A percentile compares a stretch with the other conserved stretches of the same genome.
phyloP scores from a whole-genome alignment of 1,139 yeast species.

The Lipomyces yarrowii region DNA sequence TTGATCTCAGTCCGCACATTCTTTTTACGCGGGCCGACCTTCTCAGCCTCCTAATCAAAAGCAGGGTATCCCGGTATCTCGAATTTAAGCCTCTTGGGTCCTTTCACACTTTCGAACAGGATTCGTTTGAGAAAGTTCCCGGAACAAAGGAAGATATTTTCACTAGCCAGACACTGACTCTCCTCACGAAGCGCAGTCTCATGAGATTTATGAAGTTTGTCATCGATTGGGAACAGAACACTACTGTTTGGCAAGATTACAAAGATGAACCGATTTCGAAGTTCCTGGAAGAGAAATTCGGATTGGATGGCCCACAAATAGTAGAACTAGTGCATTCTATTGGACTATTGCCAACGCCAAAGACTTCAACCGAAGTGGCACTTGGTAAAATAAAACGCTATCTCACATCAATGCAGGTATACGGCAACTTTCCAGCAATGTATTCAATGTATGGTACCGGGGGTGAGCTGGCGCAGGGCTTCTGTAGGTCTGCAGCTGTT shows the following conservation, averaged over 20 bases:
- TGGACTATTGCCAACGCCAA: conserved; percentile 68
- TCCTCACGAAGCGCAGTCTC: conserved; percentile 76
- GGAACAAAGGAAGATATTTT: conserved; percentile 92
- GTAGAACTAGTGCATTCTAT: conserved; percentile 74
- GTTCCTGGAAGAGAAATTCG: conserved; percentile 65
- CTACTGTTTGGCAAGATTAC: conserved; percentile 57
- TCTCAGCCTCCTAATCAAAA: conserved; percentile 71
- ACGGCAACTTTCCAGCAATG: conserved; percentile 91
- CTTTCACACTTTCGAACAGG: conserved; percentile 91
- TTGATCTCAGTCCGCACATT: conserved; percentile 86
- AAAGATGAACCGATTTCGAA: conserved; percentile 57
- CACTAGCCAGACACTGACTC: conserved; percentile 78
- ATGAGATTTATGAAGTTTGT: conserved; percentile 94
- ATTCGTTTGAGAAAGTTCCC: conserved; percentile 77
- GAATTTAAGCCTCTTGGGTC: conserved; percentile 88
- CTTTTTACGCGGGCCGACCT: conserved; percentile 88
- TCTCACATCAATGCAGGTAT: conserved; percentile 82
- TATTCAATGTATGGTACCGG: conserved; percentile 94
- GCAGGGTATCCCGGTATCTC: conserved; percentile 85
- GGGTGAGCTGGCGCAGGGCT: conserved; percentile 95
- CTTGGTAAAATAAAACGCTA: conserved; percentile 80
- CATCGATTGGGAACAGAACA: conserved; percentile 60
- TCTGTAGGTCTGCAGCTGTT: conserved; percentile 96
- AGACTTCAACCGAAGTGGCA: conserved; percentile 71
- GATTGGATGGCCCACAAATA: conserved; percentile 71